Evolutionary conservation across 73 alveolate genomes (phyloP), one percentile per base, ranked within the genome.

Genomic region (Stentor roeselii): DNA sequence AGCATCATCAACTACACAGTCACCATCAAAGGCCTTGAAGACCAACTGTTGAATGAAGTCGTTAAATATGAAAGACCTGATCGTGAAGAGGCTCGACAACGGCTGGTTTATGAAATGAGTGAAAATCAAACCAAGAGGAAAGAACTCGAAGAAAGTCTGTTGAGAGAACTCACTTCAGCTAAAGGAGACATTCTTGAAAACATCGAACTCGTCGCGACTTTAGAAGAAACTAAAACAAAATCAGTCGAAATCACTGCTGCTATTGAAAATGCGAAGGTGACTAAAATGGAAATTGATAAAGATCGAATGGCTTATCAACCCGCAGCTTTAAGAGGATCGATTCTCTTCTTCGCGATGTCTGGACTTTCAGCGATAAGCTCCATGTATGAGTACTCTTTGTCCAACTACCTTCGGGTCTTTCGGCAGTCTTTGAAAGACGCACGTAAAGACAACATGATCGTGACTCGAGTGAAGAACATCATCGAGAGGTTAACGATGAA

Each of bases 361-460:
- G 99, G 99, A 75, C 93, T 98, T 59, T 94, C 99, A 78, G 95
- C 98, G 84, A 98, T 98, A 39, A 67, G 99, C 59, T 95, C 96
- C 83, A 98, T 98, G 99, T 98, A 98, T 90, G 99, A 98, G 92
- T 98, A 97, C 89, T 95, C 99, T 74, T 95, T 98, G 78, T 94
- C 99, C 60, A 89, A 98, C 59, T 98, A 98, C 93, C 93, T 98
- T 76, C 93, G 94, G 60, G 99, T 98, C 14, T 98, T 97, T 95
- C 97, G 95, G 90, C 91, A 96, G 38, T 96, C 99, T 0, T 95
- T 98, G n/a, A 93, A 94, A 83, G 98, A 95, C 75, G 99, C 99
- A 3, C 95, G 98, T 40, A 97, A 95, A 90, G 99, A 96, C 88
- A 96, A 95, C 87, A 96, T 96, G 61, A 92, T 94, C 39, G 90